Conservation (phyloP, 352 stramenopile genomes). For the Ophiocytium majus region DNA sequence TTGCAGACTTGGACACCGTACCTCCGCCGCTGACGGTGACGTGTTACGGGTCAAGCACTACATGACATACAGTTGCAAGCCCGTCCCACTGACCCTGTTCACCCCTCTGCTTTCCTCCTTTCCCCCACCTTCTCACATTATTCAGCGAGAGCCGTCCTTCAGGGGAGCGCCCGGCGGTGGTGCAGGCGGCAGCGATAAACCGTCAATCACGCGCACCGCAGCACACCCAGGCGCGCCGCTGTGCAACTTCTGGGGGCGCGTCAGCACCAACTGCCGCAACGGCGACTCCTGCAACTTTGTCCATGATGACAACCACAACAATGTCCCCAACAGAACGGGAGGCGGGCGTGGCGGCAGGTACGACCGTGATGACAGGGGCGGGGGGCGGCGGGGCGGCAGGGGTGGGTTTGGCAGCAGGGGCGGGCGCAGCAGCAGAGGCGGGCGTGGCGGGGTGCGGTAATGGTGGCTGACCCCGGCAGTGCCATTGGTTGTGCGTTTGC, state of each 20-base stretch:
- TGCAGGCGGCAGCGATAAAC: neutral
- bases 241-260: neutral
- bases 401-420: neutral
- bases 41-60: too few species aligned
- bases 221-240: neutral
- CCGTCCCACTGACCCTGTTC: too few species aligned
- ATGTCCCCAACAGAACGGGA: neutral
- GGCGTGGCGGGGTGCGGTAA: too few species aligned
- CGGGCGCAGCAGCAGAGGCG: neutral
- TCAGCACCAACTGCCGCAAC: neutral
- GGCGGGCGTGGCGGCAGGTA: too few species aligned
- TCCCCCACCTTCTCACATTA: too few species aligned
- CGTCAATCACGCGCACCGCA: neutral
- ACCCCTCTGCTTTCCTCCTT: too few species aligned
- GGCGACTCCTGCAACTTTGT: neutral
- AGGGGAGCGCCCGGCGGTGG: too few species aligned
- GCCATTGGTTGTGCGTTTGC: too few species aligned
- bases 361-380: neutral
- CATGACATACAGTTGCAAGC: too few species aligned
- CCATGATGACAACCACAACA: conserved; percentile 5
- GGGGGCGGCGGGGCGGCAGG: neutral
- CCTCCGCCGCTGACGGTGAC: too few species aligned
- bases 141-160: neutral
- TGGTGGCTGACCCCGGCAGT: too few species aligned
- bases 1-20: too few species aligned